Conservation (phyloP, 2,329 filamentous ascomycete genomes). For the Ophiocordyceps camponoti-floridani region DNA sequence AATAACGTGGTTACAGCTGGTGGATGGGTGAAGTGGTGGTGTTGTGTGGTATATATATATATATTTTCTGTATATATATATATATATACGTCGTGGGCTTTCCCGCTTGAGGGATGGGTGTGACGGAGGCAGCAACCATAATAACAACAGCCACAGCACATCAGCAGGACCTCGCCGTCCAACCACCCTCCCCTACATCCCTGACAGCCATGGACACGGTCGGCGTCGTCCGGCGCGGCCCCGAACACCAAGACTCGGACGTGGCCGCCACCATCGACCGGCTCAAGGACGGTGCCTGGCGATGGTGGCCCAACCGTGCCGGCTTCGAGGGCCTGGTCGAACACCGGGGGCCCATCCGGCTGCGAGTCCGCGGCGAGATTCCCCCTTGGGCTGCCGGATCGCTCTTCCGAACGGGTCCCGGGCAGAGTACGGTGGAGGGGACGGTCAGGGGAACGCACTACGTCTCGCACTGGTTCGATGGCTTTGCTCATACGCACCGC, state of each 20-base stretch:
- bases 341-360: conserved; percentile 43
- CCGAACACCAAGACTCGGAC: conserved; percentile 10
- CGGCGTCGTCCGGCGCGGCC: conserved; percentile 6
- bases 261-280: not conserved
- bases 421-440: conserved; percentile 40
- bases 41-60: too few relatives aligned
- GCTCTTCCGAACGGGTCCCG: conserved; percentile 60
- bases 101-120: too few relatives aligned
- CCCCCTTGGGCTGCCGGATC: conserved; percentile 54
- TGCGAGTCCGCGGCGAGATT: conserved; percentile 46
- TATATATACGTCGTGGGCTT: too few relatives aligned
- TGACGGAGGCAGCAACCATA: too few relatives aligned
- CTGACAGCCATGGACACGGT: not conserved
- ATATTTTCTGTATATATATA: too few relatives aligned
- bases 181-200: too few relatives aligned
- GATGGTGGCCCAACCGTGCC: conserved; percentile 28
- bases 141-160: too few relatives aligned
- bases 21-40: too few relatives aligned
- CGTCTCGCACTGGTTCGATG: conserved; percentile 68
- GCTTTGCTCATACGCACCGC: conserved; percentile 51
- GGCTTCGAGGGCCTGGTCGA: conserved; percentile 52
- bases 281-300: conserved; percentile 14
- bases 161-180: too few relatives aligned
- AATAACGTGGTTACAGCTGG: too few relatives aligned
- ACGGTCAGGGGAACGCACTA: conserved; percentile 40